Base-by-base conservation (phyloP, 78 protist genomes). In the Parvularia atlantis region DNA sequence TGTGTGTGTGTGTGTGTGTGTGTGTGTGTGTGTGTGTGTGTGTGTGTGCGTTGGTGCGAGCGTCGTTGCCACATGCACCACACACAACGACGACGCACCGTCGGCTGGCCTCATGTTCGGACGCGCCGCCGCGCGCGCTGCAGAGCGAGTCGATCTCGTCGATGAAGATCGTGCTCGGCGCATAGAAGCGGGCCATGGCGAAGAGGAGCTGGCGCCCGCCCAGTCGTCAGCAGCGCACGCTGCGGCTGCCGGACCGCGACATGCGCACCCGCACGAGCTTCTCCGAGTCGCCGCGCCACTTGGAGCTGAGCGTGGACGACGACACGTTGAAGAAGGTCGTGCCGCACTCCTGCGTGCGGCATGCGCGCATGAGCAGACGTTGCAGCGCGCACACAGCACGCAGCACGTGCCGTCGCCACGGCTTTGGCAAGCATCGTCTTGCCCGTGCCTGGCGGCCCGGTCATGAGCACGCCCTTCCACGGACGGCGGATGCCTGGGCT, bases 401-500 rank as follows among this genome's bases (percentile, higher is more conserved):
- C n/a, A n/a, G n/a, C n/a, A n/a, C n/a, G n/a, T n/a, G n/a, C n/a
- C 7, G 93, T 81, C 3, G 95, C 95, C 11, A 90, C 92, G 0
- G 95, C 95, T 69, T 90, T 90, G 17, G 95, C 95, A 20, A 90
- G 88, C 72, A 90, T 0, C 31, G 94, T 90, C 70, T 91, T 91
- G 30, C 96, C 96, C 0, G 93, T 88, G 6, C 96, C 96, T 0
- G 93, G 93, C 6, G 96, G 96, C 0, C 96, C 96, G 39, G 71
- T 82, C 77, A 91, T 56, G 54, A 91, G 73, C 9, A 89, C 78
- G 58, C 96, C 96, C 66, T 71, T 69, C 93, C 91, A 91, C 5
- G 93, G 91, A 0, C 88, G 73, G 1, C 88, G 80, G 58, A 87
- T 71, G 30, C 85, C 84, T 57, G 37, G 36, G 48, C 10, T 57